These are phyloP conservation scores for Aspergillus fructus DNA, from an alignment of 2,329 filamentous ascomycete species.

Conservation along the genomic window DNA sequence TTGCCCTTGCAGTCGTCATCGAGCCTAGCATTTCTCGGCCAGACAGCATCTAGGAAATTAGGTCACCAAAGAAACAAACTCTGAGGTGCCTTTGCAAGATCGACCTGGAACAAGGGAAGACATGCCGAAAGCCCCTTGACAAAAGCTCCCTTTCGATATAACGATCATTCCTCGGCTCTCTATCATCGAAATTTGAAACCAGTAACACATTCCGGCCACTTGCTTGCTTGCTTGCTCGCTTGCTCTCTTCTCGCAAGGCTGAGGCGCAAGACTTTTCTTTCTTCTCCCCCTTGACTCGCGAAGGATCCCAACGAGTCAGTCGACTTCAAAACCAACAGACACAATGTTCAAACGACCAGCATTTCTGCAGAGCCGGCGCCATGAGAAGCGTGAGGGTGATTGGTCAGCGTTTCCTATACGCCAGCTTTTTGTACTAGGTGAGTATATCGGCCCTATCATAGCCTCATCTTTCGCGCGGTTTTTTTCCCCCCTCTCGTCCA, in stretches of 20 bases:
- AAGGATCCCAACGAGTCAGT: not conserved
- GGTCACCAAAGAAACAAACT: constrained; percentile 5
- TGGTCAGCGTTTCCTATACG: constrained; percentile 54
- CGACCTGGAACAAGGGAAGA: constrained; percentile 19
- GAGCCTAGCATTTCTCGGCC: constrained; percentile 9
- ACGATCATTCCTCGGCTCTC: constrained; percentile 30
- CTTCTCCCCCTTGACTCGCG: constrained; percentile 2
- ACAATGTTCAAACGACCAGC: constrained; percentile 36
- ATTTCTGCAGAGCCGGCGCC: constrained; percentile 32
- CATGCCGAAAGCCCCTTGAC: constrained; percentile 23
- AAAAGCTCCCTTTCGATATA: constrained; percentile 18
- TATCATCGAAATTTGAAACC: constrained; percentile 26
- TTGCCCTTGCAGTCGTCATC: constrained; percentile 19
- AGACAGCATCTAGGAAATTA: constrained; percentile 9
- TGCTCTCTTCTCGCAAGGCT: constrained; percentile 14
- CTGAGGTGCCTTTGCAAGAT: constrained; percentile 6
- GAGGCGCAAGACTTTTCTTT: constrained; percentile 14
- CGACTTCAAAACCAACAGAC: constrained; percentile 1
- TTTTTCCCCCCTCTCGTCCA: constrained; percentile 6
- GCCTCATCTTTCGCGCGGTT: not conserved
- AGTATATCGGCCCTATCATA: constrained; percentile 29
- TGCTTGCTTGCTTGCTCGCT: constrained; percentile 8
- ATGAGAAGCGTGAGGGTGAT: constrained; percentile 29
- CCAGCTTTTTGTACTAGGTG: constrained; percentile 54
- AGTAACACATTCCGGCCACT: constrained; percentile 24